Evolutionary conservation across 176 grass and related monocot genomes (phyloP), one percentile per base, ranked within the genome.

Genomic region (Lolium perenne): DNA sequence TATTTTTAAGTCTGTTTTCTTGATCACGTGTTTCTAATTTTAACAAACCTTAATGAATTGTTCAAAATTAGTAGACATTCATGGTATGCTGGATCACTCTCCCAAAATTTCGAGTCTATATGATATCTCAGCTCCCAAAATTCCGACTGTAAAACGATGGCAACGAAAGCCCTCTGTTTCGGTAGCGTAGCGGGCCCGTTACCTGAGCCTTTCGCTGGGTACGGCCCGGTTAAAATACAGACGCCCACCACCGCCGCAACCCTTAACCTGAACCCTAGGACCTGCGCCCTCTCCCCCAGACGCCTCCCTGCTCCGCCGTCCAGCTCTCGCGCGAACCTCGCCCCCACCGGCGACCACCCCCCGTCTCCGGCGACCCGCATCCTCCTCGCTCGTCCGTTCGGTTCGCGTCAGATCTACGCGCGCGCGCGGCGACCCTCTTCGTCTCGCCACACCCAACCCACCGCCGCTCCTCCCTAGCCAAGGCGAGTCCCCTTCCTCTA

Each of bases 341-440:
- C 7, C 74, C 9, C 26, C 46, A 9, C 71, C 71, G 71, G 21
- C 65, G 65, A 40, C 64, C 64, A 16, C 32, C 32, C 29, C 29
- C 65, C 65, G 6, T 68, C 68, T 46, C 68, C 68, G 68, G 68
- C 49, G 74, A 76, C 49, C 74, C 49, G 49, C 72, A 17, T 10
- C 74, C 74, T 55, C 49, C 49, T 16, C 13, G 47, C 47, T 75
- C 22, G 22, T 0, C 48, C 47, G 7, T 47, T 51, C 47, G 3
- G 71, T 25, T 0, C 46, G 2, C 45, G 14, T 23, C 46, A 17
- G 46, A 75, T 75, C 72, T 16, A 53, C 14, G 47, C 23, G 14
- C 14, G 47, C 23, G 14, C 72, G 22, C 48, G 72, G 72, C 23
- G 47, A 32, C 47, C 72, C 14, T 18, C 46, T 16, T 74, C 72